Evolutionary conservation across 2,329 filamentous ascomycete species (phyloP), one percentile per base, ranked within the genome.

Genomic region (Paecilomyces variotii): DNA sequence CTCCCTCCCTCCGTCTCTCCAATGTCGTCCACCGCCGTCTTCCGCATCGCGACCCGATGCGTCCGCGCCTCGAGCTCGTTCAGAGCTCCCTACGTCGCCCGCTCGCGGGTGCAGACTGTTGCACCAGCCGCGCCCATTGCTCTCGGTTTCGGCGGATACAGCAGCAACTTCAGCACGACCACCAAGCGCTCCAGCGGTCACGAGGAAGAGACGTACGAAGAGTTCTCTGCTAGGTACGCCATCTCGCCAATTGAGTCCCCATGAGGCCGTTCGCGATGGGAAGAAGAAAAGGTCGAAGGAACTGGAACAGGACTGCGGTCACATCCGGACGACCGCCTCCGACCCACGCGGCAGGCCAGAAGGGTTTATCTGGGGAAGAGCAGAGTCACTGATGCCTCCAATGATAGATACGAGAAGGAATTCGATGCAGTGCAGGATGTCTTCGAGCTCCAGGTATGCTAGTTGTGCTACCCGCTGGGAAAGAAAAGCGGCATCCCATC

Each of bases 391-490:
- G 68, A 74, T 74, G 72, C 70, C 76, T 78, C 59, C 59, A 70
- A 68, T 65, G 63, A 72, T 76, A 99, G 94, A 82, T 99, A 96
- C 75, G 94, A 99, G 86, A 97, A 97, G 86, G 94, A 99, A 82
- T 99, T 99, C 75, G 93, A 99, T 64, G 80, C 81, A 73, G 94
- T 99, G 67, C 91, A 97, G 81, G 94, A 99, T 82, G 93, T 97
- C 74, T 99, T 99, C 79, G 94, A 99, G 87, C 91, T 99, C 74
- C 92, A 97, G 91, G 92, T 96, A 87, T 74, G 84, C 75, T 61
- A 53, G 58, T 55, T 53, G 56, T 57, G 52, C 55, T 55, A 56
- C 57, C 59, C 54, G 52, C 59, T 53, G 53, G 57, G 55, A 57
- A 56, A 59, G 61, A 62, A 60, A 56, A 56, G 57, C 63, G 58